phyloP scores from a whole-genome alignment of 805 yeast species.

The Spathaspora gorwiae region DNA sequence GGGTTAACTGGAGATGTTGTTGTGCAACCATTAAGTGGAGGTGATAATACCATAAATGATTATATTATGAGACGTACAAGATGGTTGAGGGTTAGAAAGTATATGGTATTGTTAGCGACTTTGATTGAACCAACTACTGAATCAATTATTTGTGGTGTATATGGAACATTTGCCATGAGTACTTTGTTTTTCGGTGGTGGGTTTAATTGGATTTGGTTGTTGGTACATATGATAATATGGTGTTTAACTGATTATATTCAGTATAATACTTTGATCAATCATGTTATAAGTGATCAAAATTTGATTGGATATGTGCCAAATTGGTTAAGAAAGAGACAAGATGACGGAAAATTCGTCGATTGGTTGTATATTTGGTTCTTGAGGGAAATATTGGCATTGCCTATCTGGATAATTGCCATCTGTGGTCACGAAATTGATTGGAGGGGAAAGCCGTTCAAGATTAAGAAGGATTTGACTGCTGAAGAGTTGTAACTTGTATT shows the following conservation, averaged over 20 bases:
- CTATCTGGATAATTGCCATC: conserved; percentile 81
- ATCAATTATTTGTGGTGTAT: conserved; percentile 58
- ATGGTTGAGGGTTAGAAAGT: conserved; percentile 82
- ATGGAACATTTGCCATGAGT: conserved; percentile 60
- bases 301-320: conserved; percentile 14
- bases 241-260: conserved; percentile 59
- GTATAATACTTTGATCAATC: conserved; percentile 40
- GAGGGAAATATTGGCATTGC: conserved; percentile 73
- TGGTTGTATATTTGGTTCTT: conserved; percentile 52
- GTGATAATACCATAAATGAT: conserved; percentile 42
- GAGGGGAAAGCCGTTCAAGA: conserved; percentile 73
- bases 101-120: conserved; percentile 84
- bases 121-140: conserved; percentile 85
- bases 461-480: conserved; percentile 71
- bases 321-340: conserved; percentile 16
- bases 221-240: conserved; percentile 62
- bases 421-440: conserved; percentile 70
- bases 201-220: conserved; percentile 37
- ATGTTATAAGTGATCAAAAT: conserved; percentile 10
- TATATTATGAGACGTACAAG: conserved; percentile 68
- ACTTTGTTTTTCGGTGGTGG: conserved; percentile 31
- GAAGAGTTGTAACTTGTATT: conserved; percentile 39
- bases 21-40: conserved; percentile 59
- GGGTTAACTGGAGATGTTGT: conserved; percentile 77
- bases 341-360: conserved; percentile 5